Evolutionary conservation across 2,329 filamentous ascomycete species (phyloP), one percentile per base, ranked within the genome.

Genomic region (Penicillium sp.): DNA sequence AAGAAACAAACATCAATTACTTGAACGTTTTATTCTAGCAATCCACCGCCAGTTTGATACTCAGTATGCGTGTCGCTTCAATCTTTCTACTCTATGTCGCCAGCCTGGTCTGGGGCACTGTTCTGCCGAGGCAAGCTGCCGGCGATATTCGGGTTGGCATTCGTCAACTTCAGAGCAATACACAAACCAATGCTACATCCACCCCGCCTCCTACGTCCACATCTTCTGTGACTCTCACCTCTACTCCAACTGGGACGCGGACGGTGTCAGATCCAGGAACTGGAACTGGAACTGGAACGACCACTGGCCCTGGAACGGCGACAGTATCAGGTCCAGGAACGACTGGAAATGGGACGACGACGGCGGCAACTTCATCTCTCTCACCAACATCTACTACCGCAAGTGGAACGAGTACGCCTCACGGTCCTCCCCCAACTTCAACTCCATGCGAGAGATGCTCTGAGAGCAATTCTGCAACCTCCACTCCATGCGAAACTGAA

Each of bases 51-150:
- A 55, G 47, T 56, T 63, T 54, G 57, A 35, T 58, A 52, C 51
- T 37, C 57, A 65, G 47, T 33, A 67, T 68, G 64, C 56, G 60
- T 21, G 58, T 53, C 29, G 33, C 59, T 48, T 39, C 59, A 8
- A 52, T 66, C 52, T 46, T 65, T 59, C 52, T 66, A 27, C 59
- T 63, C 24, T 63, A 53, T 33, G 57, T 55, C 22, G 60, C 55
- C 35, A 62, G 58, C 53, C 51, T 66, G 52, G 61, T 54, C 31
- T 63, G 60, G 13, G 64, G 55, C 33, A 57, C 51, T 45, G 60
- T 59, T 26, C 26, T 67, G 47, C 59, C 61, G 24, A 61, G 61
- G 48, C 44, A 58, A 22, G 21, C 26, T 44, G 53, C 54, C 54
- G 58, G 53, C 53, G 41, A 64, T 26, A 26, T 54, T 21, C 48